phyloP scores from a whole-genome alignment of 768 basidiomycete species.

The Trametes meyenii region DNA sequence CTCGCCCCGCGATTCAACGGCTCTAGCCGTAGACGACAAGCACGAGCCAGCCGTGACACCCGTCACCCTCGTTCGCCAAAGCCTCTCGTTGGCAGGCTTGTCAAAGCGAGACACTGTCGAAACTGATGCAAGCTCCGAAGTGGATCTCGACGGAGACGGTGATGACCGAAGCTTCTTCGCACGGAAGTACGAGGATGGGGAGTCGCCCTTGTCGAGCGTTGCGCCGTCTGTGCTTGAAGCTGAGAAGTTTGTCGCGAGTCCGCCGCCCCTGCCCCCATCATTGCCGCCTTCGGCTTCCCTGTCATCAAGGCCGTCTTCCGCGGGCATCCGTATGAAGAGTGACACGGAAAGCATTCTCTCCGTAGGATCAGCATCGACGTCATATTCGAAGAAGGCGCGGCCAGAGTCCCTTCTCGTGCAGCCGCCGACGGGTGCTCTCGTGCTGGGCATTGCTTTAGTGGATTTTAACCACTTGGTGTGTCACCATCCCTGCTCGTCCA shows the following conservation, averaged over 20 bases:
- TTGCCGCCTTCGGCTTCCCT: slow-evolving; percentile 13
- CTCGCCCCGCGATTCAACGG: slow-evolving; percentile 46
- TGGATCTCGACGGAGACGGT: slow-evolving; percentile 36
- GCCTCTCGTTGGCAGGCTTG: slow-evolving; percentile 26
- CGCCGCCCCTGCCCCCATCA: slow-evolving; percentile 16
- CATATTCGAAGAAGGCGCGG: slow-evolving; percentile 65
- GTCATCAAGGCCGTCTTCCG: slow-evolving; percentile 48
- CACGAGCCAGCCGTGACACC: slow-evolving; percentile 27
- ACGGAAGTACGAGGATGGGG: slow-evolving; percentile 41
- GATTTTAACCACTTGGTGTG: slow-evolving; percentile 93
- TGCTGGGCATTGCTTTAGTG: slow-evolving; percentile 88
- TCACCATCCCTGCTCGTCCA: slow-evolving; percentile 7
- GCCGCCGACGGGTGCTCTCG: slow-evolving; percentile 58
- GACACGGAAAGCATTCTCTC: slow-evolving; percentile 58
- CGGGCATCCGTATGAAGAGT: slow-evolving; percentile 47
- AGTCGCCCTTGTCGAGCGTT: slow-evolving; percentile 55
- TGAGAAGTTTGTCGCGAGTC: slow-evolving; percentile 36
- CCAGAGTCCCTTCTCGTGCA: slow-evolving; percentile 79
- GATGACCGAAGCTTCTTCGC: slow-evolving; percentile 58
- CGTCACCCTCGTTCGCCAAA: slow-evolving; percentile 27
- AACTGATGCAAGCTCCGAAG: slow-evolving; percentile 52
- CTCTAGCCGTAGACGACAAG: slow-evolving; percentile 23
- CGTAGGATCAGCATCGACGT: slow-evolving; percentile 59
- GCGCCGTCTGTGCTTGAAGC: slow-evolving; percentile 50
- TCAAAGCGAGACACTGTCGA: slow-evolving; percentile 37